Evolutionary conservation across 805 yeast species (phyloP).

Genomic region (Groenewaldozyma tartarivorans): DNA sequence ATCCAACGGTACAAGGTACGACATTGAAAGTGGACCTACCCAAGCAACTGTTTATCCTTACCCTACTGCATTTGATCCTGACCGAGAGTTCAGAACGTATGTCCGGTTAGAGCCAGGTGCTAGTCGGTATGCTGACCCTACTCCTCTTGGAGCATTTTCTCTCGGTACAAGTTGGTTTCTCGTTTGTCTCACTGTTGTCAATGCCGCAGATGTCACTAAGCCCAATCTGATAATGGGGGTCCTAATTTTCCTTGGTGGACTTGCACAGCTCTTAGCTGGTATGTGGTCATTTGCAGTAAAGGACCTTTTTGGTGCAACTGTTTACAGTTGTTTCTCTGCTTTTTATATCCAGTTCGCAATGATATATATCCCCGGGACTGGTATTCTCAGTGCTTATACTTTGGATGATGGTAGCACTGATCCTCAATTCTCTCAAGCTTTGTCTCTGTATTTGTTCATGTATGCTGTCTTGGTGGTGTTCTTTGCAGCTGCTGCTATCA

Average conservation of each 20-base stretch:
- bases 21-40: background rate
- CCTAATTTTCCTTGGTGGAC: slow-evolving; percentile 54
- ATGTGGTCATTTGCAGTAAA: slow-evolving; percentile 57
- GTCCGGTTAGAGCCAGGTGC: background rate
- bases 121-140: slow-evolving; percentile 47
- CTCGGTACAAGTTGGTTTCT: slow-evolving; percentile 55
- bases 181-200: slow-evolving; percentile 39
- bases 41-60: background rate
- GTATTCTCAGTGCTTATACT: background rate
- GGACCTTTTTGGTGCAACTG: slow-evolving; percentile 54
- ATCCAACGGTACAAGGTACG: too few species aligned
- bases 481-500: background rate
- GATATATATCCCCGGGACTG: background rate
- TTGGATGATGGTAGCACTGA: background rate
- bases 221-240: slow-evolving; percentile 50
- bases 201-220: slow-evolving; percentile 44
- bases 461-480: background rate
- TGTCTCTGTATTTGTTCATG: background rate
- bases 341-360: slow-evolving; percentile 26
- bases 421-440: background rate
- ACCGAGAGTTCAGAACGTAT: background rate
- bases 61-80: background rate
- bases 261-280: slow-evolving; percentile 49
- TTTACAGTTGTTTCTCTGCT: slow-evolving; percentile 35
- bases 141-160: slow-evolving; percentile 48